Evolutionary conservation across 2,329 filamentous ascomycete genomes (phyloP).

Genomic region (Ophiostoma perfectum): DNA sequence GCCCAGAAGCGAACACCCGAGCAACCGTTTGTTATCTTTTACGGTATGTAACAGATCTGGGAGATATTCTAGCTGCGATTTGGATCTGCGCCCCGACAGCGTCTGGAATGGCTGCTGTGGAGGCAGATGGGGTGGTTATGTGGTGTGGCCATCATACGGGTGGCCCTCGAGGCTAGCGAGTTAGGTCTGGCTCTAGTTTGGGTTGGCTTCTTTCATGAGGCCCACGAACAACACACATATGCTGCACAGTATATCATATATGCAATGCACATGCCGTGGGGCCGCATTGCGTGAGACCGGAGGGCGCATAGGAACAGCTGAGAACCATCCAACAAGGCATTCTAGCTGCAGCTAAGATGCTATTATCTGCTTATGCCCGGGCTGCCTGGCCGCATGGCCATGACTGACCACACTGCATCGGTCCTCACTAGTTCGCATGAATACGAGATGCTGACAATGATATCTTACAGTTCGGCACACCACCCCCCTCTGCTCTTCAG

Average conservation of each 20-base stretch:
- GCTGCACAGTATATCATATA: background rate
- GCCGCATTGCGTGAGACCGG: background rate
- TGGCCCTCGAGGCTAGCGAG: background rate
- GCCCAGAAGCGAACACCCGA: background rate
- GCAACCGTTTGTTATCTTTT: background rate
- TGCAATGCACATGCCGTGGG: constrained; percentile 13
- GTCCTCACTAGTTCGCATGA: constrained; percentile 4
- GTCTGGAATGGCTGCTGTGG: background rate
- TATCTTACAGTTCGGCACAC: constrained; percentile 6
- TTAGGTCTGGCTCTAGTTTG: background rate
- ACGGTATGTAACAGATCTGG: constrained; percentile 1
- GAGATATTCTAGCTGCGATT: background rate
- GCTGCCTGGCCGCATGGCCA: background rate
- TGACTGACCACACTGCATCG: background rate
- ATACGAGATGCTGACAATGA: constrained; percentile 13
- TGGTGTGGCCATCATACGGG: background rate
- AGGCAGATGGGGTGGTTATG: constrained; percentile 5
- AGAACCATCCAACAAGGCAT: background rate
- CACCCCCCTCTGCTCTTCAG: background rate
- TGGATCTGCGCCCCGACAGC: background rate
- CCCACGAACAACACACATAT: background rate
- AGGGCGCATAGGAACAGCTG: background rate
- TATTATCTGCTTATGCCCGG: background rate
- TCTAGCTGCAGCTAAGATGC: no score
- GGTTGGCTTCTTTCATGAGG: background rate